phyloP scores from a whole-genome alignment of 78 protist species.

The Goniomonas avonlea region DNA sequence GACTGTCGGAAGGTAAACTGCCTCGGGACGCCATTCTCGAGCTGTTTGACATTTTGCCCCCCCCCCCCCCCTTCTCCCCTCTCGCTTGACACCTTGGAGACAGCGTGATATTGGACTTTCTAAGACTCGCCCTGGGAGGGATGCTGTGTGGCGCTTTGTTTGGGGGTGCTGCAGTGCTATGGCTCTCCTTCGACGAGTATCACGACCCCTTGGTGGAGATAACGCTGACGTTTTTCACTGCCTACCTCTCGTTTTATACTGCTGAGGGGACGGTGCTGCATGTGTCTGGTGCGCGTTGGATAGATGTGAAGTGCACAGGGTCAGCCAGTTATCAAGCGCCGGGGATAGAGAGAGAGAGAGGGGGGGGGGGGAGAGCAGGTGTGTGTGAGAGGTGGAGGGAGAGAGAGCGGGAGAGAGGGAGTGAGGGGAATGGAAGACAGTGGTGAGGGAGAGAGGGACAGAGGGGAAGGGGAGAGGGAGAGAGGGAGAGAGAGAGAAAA shows the following conservation, averaged over 20 bases:
- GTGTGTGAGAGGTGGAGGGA: background rate
- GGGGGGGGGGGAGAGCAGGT: background rate
- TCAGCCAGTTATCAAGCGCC: background rate
- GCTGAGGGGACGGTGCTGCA: constrained; percentile 29
- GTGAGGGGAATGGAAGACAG: background rate
- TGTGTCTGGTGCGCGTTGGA: too few relatives aligned
- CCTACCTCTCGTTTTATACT: constrained; percentile 33
- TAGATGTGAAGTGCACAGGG: background rate
- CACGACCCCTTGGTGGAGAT: constrained; percentile 32
- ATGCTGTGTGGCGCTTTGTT: too few relatives aligned
- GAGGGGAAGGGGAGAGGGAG: background rate
- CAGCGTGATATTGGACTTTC: too few relatives aligned
- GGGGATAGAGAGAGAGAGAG: background rate
- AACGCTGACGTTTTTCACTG: background rate
- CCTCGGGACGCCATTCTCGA: too few relatives aligned
- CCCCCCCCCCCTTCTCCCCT: too few relatives aligned
- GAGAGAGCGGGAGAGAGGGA: background rate
- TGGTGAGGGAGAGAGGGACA: background rate
- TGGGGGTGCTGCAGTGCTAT: too few relatives aligned
- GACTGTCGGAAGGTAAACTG: background rate
- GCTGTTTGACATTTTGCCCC: too few relatives aligned
- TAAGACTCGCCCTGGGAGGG: background rate
- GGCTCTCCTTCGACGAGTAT: too few relatives aligned
- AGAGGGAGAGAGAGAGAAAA: background rate
- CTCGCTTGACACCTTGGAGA: too few relatives aligned